Conservation (phyloP, 768 basidiomycete genomes). For the Lepiota brunneoincarnata region DNA sequence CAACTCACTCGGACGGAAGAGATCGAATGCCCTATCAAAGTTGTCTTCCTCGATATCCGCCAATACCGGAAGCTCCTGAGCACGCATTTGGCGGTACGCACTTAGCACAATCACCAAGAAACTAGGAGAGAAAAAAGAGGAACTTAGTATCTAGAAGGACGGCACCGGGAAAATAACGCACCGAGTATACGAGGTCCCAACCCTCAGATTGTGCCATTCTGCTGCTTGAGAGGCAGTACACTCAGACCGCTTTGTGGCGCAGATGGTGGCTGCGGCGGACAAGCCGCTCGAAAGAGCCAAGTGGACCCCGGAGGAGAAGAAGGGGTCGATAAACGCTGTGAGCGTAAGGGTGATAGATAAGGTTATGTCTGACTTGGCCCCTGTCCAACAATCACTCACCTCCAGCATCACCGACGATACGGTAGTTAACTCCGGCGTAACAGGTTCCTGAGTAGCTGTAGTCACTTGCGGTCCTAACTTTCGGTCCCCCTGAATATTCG, state of each 20-base stretch:
- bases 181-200: slow-evolving; percentile 34
- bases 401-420: slow-evolving; percentile 30
- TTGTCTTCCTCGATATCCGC: slow-evolving; percentile 43
- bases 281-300: slow-evolving; percentile 30
- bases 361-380: background rate
- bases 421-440: slow-evolving; percentile 29
- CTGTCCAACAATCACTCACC: slow-evolving; percentile 13
- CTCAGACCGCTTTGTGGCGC: slow-evolving; percentile 29
- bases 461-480: slow-evolving; percentile 28
- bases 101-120: slow-evolving; percentile 46
- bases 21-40: slow-evolving; percentile 45
- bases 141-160: background rate
- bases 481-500: slow-evolving; percentile 19
- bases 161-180: slow-evolving; percentile 6
- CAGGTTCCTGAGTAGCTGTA: slow-evolving; percentile 30
- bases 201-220: slow-evolving; percentile 28
- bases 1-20: slow-evolving; percentile 33
- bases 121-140: slow-evolving; percentile 17
- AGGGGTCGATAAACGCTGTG: slow-evolving; percentile 28
- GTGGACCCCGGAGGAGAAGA: slow-evolving; percentile 31
- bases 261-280: slow-evolving; percentile 32
- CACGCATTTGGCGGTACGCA: slow-evolving; percentile 45
- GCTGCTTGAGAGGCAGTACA: slow-evolving; percentile 27
- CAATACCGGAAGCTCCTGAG: slow-evolving; percentile 36
- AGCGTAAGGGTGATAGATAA: background rate